Evolutionary conservation across 1,284 basidiomycete species (phyloP), one percentile per base, ranked within the genome.

Genomic region (Ceratobasidium sp.): DNA sequence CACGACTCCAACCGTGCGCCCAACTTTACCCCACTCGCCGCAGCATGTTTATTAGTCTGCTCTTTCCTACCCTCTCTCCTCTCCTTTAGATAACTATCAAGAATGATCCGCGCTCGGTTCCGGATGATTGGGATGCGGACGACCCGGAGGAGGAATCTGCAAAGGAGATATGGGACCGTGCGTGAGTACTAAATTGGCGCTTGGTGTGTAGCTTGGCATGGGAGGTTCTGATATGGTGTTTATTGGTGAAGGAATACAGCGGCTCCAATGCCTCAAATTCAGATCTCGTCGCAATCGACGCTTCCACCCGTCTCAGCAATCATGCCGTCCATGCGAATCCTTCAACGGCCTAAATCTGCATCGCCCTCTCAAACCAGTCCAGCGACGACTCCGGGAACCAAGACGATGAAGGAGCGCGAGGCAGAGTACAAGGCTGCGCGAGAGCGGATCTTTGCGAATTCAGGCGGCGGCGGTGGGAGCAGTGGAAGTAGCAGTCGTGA

Each of bases 381-480:
- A 4, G 33, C 42, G 28, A 18, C 49, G 12, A 56, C 77, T 26
- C 61, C 72, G 10, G 51, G 49, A 68, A 40, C 61, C 78, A 80
- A 80, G 68, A 46, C 72, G 33, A 58, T 81, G 23, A 61, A 78
- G 53, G 81, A 81, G 53, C 64, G 81, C 15, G 80, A 81, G 44
- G 81, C 81, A 23, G 79, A 78, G 10, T 81, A 81, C 56, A 79
- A 80, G 63, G 81, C 81, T 56, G 81, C 81, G n/a, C 58, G 81
- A 42, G 79, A 81, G 39, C 77, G 80, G 4, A 81, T 81, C 23
- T 81, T 81, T 68, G 78, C 78, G 28, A 76, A 56, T 20, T 76
- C 73, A 4, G 33, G 33, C 33, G 33, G 33, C 33, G 33, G 28
- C n/a, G 46, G 44, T 61, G 55, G 56, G 23, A 60, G 39, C 1